Base-by-base conservation (phyloP, 768 basidiomycete genomes). In the Naganishia friedmannii region DNA sequence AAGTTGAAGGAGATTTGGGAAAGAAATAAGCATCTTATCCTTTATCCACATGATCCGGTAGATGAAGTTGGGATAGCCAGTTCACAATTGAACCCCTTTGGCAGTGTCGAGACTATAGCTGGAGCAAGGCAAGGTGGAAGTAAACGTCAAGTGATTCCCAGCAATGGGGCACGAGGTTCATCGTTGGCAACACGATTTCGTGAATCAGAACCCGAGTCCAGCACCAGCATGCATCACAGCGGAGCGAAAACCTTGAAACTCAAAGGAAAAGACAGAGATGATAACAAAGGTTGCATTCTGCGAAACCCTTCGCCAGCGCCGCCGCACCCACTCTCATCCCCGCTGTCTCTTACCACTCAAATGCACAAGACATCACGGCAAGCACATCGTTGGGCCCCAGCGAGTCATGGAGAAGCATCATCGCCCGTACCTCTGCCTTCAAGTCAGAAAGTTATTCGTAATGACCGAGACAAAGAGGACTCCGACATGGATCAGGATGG, bases 391-490 rank as follows among this genome's bases (percentile, higher is more conserved):
- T n/a, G 6, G 6, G 60, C 42, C 28, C 8, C 39, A 34, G n/a
- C 60, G 15, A 45, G 21, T 55, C 54, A 17, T 7, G 4, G 15
- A 9, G 54, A 29, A 31, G 29, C 28, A 31, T 15, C 29, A 34
- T 55, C 54, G 26, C 29, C 54, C 19, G 29, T 55, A 7, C 54
- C 26, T n/a, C 23, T 17, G 8, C 28, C 54, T 15, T 55, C 54
- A 5, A 55, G 54, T 31, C 32, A 34, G 29, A 31, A 31, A 34
- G 32, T 13, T 13, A 34, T 17, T 31, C 54, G 23, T 7, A 26
- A n/a, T 21, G 48, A 51, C n/a, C 48, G 48, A n/a, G 48, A 51
- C 15, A 21, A 55, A 31, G 57, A 58, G 34, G 57, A 39, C 23
- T 32, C 37, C n/a, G 34, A 32, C 7, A 39, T 37, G 32, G 34